Base-by-base conservation (phyloP, 2,329 filamentous ascomycete species). In the Xylaria arbuscula region DNA sequence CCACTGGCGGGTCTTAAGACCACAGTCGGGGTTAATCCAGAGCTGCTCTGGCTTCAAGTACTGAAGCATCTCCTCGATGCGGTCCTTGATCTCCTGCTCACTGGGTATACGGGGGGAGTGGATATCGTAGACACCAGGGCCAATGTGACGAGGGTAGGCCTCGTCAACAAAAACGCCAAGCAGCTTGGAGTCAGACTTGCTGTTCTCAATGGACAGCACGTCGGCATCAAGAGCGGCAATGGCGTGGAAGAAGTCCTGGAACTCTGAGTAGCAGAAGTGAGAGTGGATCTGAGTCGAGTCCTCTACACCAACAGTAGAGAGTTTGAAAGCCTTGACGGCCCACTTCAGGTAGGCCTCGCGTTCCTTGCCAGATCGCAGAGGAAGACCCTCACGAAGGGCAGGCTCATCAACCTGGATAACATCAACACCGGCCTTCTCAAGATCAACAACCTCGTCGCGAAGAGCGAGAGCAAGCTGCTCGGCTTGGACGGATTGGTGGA, bases 211-310 rank as follows among this genome's bases (percentile, higher is more conserved):
- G 80, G 93, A 97, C 79, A 99, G 91, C 72, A 99, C 96, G 84
- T 99, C 96, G 72, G 96, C 95, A 81, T 99, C 96, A 73, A 99
- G 92, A 70, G 96, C 95, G 74, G 96, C 93, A 78, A 99, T 99
- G 85, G 96, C 96, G 86, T 98, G 93, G 94, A 99, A 99, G 90
- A 99, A 99, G 88, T 99, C 96, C 87, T 99, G 96, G 93, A 99
- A 99, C 89, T 99, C 96, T 62, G 96, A 98, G 91, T 99, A 99
- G 85, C 96, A 99, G 93, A 99, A 99, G 89, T 99, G 96, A 73
- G 94, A 98, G 92, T 99, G 96, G 83, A 99, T 98, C 89, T 99
- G 96, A 76, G 96, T 99, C 68, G 92, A 93, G 84, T 99, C 93
- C 85, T 94, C 86, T 70, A 99, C 95, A 82, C 94, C 96, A 70